Evolutionary conservation across 2,329 filamentous ascomycete genomes (phyloP).

Genomic region (Fusarium kyushuense): DNA sequence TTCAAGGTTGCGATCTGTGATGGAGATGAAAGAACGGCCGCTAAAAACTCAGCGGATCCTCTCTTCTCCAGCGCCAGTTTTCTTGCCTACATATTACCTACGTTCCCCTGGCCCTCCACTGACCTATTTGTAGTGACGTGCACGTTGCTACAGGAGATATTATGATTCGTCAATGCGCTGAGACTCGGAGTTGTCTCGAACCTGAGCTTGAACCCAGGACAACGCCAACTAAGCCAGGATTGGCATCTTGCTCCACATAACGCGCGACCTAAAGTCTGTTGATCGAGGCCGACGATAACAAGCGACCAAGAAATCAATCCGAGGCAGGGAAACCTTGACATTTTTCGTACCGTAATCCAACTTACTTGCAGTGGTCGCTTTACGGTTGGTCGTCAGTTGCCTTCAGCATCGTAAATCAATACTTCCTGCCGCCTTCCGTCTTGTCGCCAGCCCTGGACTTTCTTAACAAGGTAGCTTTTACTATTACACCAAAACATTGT

Average conservation of each 20-base stretch:
- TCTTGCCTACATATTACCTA: neutral
- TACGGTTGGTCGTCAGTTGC: neutral
- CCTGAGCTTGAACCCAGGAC: slow-evolving; percentile 21
- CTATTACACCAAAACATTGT: slow-evolving; percentile 22
- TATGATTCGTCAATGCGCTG: slow-evolving; percentile 36
- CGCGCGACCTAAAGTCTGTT: slow-evolving; percentile 26
- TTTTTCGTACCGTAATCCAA: slow-evolving; percentile 10
- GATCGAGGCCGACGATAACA: slow-evolving; percentile 27
- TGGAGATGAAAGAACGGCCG: slow-evolving; percentile 21
- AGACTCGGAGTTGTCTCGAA: slow-evolving; percentile 32
- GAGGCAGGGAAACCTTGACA: slow-evolving; percentile 21
- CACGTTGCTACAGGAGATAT: slow-evolving; percentile 29
- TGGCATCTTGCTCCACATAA: slow-evolving; percentile 27
- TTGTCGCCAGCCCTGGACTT: slow-evolving; percentile 15
- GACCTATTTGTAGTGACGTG: slow-evolving; percentile 33
- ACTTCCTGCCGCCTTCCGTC: slow-evolving; percentile 17
- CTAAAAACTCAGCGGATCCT: slow-evolving; percentile 30
- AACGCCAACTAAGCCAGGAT: slow-evolving; percentile 23
- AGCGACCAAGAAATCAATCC: slow-evolving; percentile 25
- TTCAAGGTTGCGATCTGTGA: neutral
- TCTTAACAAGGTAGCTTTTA: slow-evolving; percentile 25
- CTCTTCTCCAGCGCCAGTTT: slow-evolving; percentile 12
- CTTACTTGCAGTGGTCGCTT: neutral
- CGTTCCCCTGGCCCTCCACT: slow-evolving; percentile 21
- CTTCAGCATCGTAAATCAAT: slow-evolving; percentile 2